phyloP scores from a whole-genome alignment of 768 basidiomycete species.

The Ramaria sp. region DNA sequence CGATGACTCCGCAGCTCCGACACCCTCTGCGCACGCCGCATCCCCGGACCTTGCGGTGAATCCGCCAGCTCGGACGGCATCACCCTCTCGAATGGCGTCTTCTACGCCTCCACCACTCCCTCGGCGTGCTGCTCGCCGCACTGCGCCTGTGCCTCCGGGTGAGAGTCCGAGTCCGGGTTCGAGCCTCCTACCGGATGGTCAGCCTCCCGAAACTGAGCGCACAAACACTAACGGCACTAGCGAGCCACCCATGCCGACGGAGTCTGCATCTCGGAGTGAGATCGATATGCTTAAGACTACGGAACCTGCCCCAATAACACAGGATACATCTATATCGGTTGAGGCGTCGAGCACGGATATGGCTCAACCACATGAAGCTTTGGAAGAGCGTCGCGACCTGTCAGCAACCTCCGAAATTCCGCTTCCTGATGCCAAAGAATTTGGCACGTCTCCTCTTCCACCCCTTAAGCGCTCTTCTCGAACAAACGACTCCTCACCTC shows the following conservation, averaged over 20 bases:
- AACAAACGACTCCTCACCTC: background rate
- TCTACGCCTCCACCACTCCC: constrained; percentile 17
- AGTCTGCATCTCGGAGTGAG: background rate
- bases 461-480: background rate
- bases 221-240: background rate
- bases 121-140: constrained; percentile 15
- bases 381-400: too few relatives aligned
- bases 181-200: background rate
- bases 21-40: background rate
- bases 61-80: background rate
- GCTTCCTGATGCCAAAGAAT: background rate
- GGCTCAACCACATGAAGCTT: too few relatives aligned
- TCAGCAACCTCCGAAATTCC: too few relatives aligned
- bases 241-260: background rate
- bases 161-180: background rate
- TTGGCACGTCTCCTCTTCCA: background rate
- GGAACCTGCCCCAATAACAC: background rate
- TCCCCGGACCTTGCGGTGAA: background rate
- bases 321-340: background rate
- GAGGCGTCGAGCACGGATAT: background rate
- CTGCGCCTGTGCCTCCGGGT: constrained; percentile 4
- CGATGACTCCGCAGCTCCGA: background rate
- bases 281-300: background rate
- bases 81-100: background rate
- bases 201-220: background rate